A percentile compares a stretch with the other conserved stretches of the same genome.
Evolutionary conservation across 768 basidiomycete species (phyloP).

Genomic region (Nevesoporus exiguus): DNA sequence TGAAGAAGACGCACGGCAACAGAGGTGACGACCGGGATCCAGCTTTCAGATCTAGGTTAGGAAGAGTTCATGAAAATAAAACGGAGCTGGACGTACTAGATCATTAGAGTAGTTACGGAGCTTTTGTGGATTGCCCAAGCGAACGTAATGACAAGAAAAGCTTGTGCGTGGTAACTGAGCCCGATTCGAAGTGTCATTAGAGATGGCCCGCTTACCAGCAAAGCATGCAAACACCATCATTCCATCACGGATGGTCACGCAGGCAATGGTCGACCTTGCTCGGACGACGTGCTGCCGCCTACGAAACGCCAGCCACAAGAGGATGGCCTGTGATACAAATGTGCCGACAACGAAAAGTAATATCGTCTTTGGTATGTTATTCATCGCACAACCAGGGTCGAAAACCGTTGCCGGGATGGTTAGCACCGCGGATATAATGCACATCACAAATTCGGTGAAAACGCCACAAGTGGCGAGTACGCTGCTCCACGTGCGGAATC

Average conservation of each 20-base stretch:
- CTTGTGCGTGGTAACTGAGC: conserved; percentile 5
- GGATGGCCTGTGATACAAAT: conserved; percentile 10
- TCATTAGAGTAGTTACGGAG: conserved; percentile 3
- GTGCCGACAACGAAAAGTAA: conserved; percentile 7
- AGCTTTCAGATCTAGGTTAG: conserved; percentile 11
- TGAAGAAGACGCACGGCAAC: conserved; percentile 14
- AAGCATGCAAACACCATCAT: conserved; percentile 12
- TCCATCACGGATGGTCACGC: conserved; percentile 25
- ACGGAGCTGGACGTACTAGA: conserved; percentile 8
- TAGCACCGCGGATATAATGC: background rate
- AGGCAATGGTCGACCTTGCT: conserved; percentile 5
- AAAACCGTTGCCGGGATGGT: conserved; percentile 6
- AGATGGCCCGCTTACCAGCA: conserved; percentile 9
- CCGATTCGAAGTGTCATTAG: background rate
- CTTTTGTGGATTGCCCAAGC: background rate
- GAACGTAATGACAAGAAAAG: conserved; percentile 8
- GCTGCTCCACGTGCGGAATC: background rate
- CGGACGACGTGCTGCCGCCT: conserved; percentile 4
- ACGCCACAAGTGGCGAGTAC: conserved; percentile 4
- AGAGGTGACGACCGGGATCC: conserved; percentile 15
- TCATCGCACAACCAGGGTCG: conserved; percentile 14
- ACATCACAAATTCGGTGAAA: conserved; percentile 7
- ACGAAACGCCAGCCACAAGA: conserved; percentile 19
- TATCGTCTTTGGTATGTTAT: background rate
- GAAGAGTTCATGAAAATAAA: background rate